These are phyloP conservation scores for Dissophora ornata DNA, from an alignment of 192 early-diverging fungal genomes.

Conservation along the genomic window DNA sequence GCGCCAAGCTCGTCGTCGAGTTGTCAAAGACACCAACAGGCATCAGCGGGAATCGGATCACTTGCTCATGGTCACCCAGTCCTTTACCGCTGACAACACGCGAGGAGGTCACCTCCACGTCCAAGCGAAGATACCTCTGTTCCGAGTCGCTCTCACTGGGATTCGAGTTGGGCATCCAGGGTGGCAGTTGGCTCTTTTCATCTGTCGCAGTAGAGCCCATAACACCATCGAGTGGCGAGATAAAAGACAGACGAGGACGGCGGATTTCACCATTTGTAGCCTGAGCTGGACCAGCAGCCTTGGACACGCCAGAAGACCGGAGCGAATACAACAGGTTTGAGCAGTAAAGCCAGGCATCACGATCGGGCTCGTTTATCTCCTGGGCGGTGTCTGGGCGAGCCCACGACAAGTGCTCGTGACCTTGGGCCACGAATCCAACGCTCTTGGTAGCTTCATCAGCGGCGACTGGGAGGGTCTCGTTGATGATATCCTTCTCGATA, in stretches of 20 bases:
- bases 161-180: conserved; percentile 53
- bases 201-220: conserved; percentile 12
- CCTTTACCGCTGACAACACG: conserved; percentile 58
- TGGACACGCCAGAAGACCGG: conserved; percentile 40
- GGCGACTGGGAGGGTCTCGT: neutral
- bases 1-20: conserved; percentile 30
- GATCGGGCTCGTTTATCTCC: conserved; percentile 39
- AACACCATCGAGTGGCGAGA: conserved; percentile 47
- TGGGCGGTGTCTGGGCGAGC: conserved; percentile 2
- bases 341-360: conserved; percentile 41
- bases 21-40: conserved; percentile 50
- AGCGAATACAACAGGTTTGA: conserved; percentile 45
- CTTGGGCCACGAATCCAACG: conserved; percentile 50
- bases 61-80: conserved; percentile 33
- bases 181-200: conserved; percentile 28
- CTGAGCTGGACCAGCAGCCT: conserved; percentile 36
- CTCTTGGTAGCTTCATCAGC: conserved; percentile 31
- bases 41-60: conserved; percentile 48
- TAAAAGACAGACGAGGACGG: conserved; percentile 47
- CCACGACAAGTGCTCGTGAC: conserved; percentile 13
- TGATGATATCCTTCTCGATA: conserved; percentile 16
- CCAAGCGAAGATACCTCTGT: conserved; percentile 72
- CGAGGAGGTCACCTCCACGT: conserved; percentile 78
- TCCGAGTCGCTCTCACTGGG: conserved; percentile 39
- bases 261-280: conserved; percentile 42